Evolutionary conservation across 257 asterid species (phyloP).

Genomic region (Nicotiana undulata): DNA sequence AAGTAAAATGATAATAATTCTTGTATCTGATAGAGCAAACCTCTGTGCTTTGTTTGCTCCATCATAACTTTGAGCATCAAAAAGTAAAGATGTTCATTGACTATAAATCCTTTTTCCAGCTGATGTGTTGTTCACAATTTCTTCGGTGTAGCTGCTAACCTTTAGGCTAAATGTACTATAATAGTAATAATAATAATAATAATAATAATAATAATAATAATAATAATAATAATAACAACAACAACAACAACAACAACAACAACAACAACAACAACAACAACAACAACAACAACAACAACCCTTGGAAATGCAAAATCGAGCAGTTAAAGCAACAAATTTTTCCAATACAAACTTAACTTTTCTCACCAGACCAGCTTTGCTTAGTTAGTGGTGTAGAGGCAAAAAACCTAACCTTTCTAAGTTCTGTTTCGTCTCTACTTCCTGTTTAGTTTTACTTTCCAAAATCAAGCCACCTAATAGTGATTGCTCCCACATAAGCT

Average conservation of each 20-base stretch:
- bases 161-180: background rate
- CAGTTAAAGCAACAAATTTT: background rate
- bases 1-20: background rate
- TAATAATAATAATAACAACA: background rate
- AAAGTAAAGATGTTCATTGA: background rate
- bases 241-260: background rate
- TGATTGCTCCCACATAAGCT: background rate
- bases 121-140: background rate
- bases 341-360: background rate
- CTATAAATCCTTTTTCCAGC: background rate
- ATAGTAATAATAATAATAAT: background rate
- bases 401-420: background rate
- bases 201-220: background rate
- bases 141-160: background rate
- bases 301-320: background rate
- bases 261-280: background rate
- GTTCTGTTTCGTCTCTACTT: background rate
- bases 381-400: background rate
- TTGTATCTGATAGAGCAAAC: background rate
- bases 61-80: background rate
- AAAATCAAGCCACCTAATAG: background rate
- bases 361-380: background rate
- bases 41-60: background rate
- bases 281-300: too few species aligned
- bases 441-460: background rate